Evolutionary conservation across 2,329 filamentous ascomycete genomes (phyloP), one percentile per base, ranked within the genome.

Genomic region (Rosellinia necatrix): DNA sequence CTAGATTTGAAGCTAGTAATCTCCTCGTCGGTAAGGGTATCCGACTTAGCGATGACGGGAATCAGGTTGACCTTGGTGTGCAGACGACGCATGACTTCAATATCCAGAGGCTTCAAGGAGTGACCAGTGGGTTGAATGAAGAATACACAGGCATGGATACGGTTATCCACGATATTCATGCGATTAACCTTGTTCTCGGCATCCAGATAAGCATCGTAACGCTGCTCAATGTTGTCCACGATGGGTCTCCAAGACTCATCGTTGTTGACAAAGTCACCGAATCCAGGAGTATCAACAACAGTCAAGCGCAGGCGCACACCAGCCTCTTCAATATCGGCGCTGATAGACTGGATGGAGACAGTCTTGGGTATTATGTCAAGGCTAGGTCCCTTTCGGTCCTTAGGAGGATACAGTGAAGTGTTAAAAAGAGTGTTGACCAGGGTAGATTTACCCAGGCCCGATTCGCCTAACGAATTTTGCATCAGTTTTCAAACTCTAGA

Each of bases 31-130:
- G 94, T 99, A 70, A 99, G 81, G 52, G 94, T 99, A 75, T 99
- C 94, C 24, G 94, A 88, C 85, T 99, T 99, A 77, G 94, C 94
- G 74, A 99, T 97, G 73, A 99, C 94, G 43, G 94, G 94, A 63
- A 99, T 99, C 76, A 99, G 80, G 84, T 99, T 99, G 85, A 99
- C 94, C 87, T 97, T 97, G 85, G 93, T 97, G 81, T 99, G 94
- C 61, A 99, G 87, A 73, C 94, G 89, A 77, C 93, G 92, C 94
- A 99, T 99, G 64, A 99, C 94, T 81, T 99, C 94, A 64, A 99
- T 96, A 72, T 99, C 94, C 64, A 99, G 83, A 62, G 94, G 94
- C 87, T 99, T 99, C 71, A 99, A 82, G 29, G 94, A 96, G 82
- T 99, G 94, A 60, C 94, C 94, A 27, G 94, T 99, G 65, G 94